Base-by-base conservation (phyloP, 2,329 filamentous ascomycete genomes). In the Ophiosphaerella korrae region DNA sequence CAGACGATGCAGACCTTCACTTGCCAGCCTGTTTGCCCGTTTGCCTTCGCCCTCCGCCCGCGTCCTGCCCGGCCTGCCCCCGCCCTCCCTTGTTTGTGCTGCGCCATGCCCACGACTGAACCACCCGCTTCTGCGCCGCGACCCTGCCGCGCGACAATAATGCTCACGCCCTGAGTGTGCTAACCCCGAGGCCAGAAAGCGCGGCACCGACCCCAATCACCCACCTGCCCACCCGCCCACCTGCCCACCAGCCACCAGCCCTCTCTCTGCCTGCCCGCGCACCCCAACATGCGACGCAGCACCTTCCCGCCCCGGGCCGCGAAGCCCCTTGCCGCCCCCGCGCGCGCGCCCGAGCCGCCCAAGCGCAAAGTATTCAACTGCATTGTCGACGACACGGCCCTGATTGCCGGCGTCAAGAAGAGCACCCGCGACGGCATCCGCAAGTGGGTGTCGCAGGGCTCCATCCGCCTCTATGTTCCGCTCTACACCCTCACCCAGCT, bases 321-420 rank as follows among this genome's bases (percentile, higher is more conserved):
- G 29, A 62, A 63, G 52, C 60, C 64, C 54, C 64, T 65, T 7
- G 48, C 48, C 9, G 48, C 48, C 45, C 58, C 63, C 48, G 45
- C 62, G 60, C 64, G 64, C 51, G 48, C 62, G 21, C 63, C 62
- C 55, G 65, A 68, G 48, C 65, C 55, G 48, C 69, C 71, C 31
- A 57, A 57, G 57, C 74, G 77, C 58, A 80, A 80, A 70, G 63
- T 80, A 50, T 80, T 81, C 75, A 80, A 80, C 71, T 81, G 78
- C 66, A 80, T 81, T 57, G 77, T 80, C 57, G 79, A 81, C 62
- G 79, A 81, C 58, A 78, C 75, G 16, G 78, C 79, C 29, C 63
- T 81, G 56, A 73, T 80, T 48, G 77, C 77, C 35, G 78, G 79
- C 50, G 77, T 79, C 42, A 80, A 80, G 72, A 77, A 75, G 64